A percentile compares a stretch with the other conserved stretches of the same genome.
Evolutionary conservation across 345 rosid genomes (phyloP).

Genomic region (Hevea brasiliensis): DNA sequence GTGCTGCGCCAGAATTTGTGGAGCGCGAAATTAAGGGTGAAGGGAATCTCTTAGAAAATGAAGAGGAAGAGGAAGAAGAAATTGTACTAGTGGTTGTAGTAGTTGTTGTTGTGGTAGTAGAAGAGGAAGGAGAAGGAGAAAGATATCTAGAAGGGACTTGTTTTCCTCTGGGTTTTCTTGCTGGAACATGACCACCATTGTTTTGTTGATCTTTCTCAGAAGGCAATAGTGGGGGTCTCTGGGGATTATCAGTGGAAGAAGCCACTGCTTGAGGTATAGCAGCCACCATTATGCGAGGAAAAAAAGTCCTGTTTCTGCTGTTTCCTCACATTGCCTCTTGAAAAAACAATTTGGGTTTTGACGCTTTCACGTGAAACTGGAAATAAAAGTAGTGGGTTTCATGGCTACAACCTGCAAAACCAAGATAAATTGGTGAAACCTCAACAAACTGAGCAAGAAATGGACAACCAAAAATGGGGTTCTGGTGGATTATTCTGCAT

Average conservation of each 20-base stretch:
- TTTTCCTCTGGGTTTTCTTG: constrained; percentile 67
- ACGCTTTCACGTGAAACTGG: constrained; percentile 10
- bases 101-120: constrained; percentile 46
- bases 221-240: constrained; percentile 36
- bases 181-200: constrained; percentile 16
- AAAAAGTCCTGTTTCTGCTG: constrained; percentile 16
- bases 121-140: constrained; percentile 80
- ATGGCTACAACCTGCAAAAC: constrained; percentile 16
- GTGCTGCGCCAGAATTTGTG: constrained; percentile 26
- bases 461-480: constrained; percentile 10
- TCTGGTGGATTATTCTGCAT: constrained; percentile 21
- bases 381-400: not conserved
- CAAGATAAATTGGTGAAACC: not conserved
- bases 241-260: constrained; percentile 34
- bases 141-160: constrained; percentile 82
- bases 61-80: constrained; percentile 45
- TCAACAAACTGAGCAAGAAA: constrained; percentile 21
- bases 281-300: constrained; percentile 59
- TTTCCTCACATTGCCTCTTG: constrained; percentile 53
- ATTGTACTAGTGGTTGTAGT: constrained; percentile 27
- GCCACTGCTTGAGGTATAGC: constrained; percentile 50
- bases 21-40: constrained; percentile 67
- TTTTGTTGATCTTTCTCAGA: constrained; percentile 33
- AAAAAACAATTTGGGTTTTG: constrained; percentile 11
- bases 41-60: constrained; percentile 48